Percentiles rank a stretch among this genome's conserved stretches.
phyloP scores from a whole-genome alignment of 441 rosid species.

The Dalechampia spathulata region DNA sequence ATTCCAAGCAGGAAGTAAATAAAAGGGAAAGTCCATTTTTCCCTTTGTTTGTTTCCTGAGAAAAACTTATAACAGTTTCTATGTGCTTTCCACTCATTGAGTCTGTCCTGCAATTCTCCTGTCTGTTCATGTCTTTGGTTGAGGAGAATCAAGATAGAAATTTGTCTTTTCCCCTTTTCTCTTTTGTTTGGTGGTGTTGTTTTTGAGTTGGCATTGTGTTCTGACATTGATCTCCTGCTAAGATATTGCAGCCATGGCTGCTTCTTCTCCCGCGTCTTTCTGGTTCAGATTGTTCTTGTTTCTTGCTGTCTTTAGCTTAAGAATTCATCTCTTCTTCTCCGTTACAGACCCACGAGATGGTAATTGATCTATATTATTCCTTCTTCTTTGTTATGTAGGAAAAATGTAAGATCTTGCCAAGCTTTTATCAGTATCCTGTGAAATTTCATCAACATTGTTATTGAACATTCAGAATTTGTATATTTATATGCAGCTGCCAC shows the following conservation, averaged over 20 bases:
- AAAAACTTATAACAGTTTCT: too few species aligned
- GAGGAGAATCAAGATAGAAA: neutral
- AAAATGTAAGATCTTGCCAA: neutral
- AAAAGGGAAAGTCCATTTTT: too few species aligned
- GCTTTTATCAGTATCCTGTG: neutral
- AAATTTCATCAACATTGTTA: neutral
- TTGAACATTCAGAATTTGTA: neutral
- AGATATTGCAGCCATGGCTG: neutral
- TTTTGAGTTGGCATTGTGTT: neutral
- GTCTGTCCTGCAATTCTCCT: constrained; percentile 6
- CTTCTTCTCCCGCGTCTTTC: constrained; percentile 24
- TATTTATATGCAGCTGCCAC: constrained; percentile 43
- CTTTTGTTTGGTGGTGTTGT: too few species aligned
- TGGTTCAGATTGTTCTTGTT: constrained; percentile 24
- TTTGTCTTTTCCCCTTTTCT: too few species aligned
- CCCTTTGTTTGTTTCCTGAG: too few species aligned
- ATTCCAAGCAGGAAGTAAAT: constrained; percentile 13
- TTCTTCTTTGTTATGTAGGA: neutral
- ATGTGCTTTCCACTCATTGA: neutral
- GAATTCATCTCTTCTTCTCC: constrained; percentile 29
- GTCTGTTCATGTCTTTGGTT: neutral
- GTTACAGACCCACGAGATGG: constrained; percentile 71
- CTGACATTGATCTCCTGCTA: neutral
- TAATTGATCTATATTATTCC: constrained; percentile 9
- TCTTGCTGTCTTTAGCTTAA: constrained; percentile 26